Percentiles rank a stretch among this genome's conserved stretches.
Evolutionary conservation across 371 early-diverging fungal genomes (phyloP).

Genomic region (Basidiobolus meristosporus): DNA sequence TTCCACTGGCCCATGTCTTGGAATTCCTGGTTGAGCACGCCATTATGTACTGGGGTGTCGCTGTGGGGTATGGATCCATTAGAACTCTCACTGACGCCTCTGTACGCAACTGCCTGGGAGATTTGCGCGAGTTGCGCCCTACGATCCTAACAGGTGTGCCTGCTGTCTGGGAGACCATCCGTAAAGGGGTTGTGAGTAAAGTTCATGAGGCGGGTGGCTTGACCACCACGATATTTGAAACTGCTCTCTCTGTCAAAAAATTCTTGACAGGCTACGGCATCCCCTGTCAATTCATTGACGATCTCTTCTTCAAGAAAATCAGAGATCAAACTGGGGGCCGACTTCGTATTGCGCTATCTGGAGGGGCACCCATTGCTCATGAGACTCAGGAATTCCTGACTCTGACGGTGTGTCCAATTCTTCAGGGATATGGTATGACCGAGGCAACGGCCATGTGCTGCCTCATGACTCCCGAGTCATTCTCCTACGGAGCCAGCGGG

Average conservation of each 20-base stretch:
- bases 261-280: slow-evolving; percentile 34
- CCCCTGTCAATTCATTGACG: slow-evolving; percentile 58
- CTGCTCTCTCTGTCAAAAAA: slow-evolving; percentile 56
- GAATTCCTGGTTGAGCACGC: slow-evolving; percentile 69
- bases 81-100: slow-evolving; percentile 78
- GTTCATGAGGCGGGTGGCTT: slow-evolving; percentile 34
- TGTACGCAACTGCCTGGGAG: slow-evolving; percentile 84
- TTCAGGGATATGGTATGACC: slow-evolving; percentile 81
- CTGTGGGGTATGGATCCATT: slow-evolving; percentile 77
- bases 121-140: slow-evolving; percentile 82
- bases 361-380: slow-evolving; percentile 82
- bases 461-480: slow-evolving; percentile 35
- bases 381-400: slow-evolving; percentile 78
- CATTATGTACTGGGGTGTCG: slow-evolving; percentile 49
- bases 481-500: slow-evolving; percentile 43
- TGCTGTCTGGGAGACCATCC: slow-evolving; percentile 83
- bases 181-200: slow-evolving; percentile 64
- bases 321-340: slow-evolving; percentile 83
- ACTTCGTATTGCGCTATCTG: slow-evolving; percentile 71
- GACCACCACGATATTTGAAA: slow-evolving; percentile 49
- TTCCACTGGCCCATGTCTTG: slow-evolving; percentile 84
- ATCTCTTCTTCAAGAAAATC: slow-evolving; percentile 91
- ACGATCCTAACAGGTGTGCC: slow-evolving; percentile 87
- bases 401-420: slow-evolving; percentile 61
- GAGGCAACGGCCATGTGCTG: slow-evolving; percentile 39